These are phyloP conservation scores for Oleoguttula mirabilis DNA, from an alignment of 495 filamentous ascomycete genomes.

Conservation along the genomic window DNA sequence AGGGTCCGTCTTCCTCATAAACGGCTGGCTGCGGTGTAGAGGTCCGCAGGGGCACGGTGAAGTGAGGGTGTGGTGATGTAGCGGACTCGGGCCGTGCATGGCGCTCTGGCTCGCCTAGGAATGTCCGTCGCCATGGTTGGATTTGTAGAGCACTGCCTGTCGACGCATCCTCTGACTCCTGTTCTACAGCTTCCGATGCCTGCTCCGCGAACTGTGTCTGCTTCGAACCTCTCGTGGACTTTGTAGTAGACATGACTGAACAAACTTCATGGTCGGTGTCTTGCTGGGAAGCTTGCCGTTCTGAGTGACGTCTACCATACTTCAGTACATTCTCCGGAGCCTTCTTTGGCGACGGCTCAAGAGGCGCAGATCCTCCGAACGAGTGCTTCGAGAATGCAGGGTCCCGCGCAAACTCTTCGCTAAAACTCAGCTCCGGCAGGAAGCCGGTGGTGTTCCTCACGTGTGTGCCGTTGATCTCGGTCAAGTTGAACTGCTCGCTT, in stretches of 20 bases:
- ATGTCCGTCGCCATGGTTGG: too few species aligned
- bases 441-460: conserved; percentile 2
- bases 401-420: conserved; percentile 10
- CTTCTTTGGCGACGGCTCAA: neutral
- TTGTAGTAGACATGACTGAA: neutral
- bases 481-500: neutral
- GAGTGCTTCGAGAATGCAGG: conserved; percentile 9
- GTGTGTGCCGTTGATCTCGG: neutral
- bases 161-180: too few species aligned
- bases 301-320: neutral
- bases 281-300: neutral
- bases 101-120: too few species aligned
- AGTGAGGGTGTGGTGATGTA: too few species aligned
- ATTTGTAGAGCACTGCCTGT: too few species aligned
- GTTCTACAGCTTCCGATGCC: too few species aligned
- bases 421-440: conserved; percentile 10
- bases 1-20: too few species aligned
- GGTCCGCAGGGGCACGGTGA: too few species aligned
- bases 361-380: neutral
- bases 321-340: conserved; percentile 1
- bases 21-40: too few species aligned
- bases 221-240: neutral
- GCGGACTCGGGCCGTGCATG: too few species aligned
- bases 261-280: neutral
- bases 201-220: conserved; percentile 3